phyloP scores from a whole-genome alignment of 2,329 filamentous ascomycete species.

The Stagonosporopsis chrysanthemi region DNA sequence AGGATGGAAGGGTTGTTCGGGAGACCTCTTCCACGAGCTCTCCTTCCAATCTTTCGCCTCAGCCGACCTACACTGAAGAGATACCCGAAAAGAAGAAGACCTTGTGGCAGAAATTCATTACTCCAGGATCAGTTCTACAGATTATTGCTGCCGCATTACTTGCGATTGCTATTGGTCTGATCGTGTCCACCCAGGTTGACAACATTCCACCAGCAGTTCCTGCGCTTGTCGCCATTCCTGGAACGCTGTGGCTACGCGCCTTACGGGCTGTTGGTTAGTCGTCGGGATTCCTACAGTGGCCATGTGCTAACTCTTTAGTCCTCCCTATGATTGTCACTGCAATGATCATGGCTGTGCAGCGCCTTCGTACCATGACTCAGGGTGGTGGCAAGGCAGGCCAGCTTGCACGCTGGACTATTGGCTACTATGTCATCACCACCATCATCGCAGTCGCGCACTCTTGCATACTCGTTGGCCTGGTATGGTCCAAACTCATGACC shows the following conservation, averaged over 20 bases:
- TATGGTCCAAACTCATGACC: conserved; percentile 59
- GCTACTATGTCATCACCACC: conserved; percentile 61
- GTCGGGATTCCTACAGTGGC: background rate
- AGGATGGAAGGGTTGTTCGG: conserved; percentile 23
- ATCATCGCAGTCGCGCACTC: conserved; percentile 59
- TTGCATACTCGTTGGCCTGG: conserved; percentile 56
- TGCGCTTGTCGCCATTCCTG: conserved; percentile 58
- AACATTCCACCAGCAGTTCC: conserved; percentile 54
- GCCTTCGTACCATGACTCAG: conserved; percentile 56
- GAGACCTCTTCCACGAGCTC: conserved; percentile 21
- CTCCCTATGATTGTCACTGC: conserved; percentile 61
- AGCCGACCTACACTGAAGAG: conserved; percentile 22
- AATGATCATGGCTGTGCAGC: conserved; percentile 61
- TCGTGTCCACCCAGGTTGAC: conserved; percentile 54
- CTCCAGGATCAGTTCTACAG: conserved; percentile 58
- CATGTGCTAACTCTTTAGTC: conserved; percentile 46
- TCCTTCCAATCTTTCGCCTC: conserved; percentile 20
- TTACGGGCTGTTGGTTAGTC: conserved; percentile 58
- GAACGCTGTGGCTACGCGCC: conserved; percentile 59
- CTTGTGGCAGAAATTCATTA: conserved; percentile 50
- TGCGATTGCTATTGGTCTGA: conserved; percentile 60
- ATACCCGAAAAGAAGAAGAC: conserved; percentile 29
- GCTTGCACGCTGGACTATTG: conserved; percentile 59
- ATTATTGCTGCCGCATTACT: conserved; percentile 59
- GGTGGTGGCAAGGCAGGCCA: conserved; percentile 49